A percentile compares a stretch with the other conserved stretches of the same genome.
phyloP scores from a whole-genome alignment of 106 monocot species.

The Phalaenopsis equestris region DNA sequence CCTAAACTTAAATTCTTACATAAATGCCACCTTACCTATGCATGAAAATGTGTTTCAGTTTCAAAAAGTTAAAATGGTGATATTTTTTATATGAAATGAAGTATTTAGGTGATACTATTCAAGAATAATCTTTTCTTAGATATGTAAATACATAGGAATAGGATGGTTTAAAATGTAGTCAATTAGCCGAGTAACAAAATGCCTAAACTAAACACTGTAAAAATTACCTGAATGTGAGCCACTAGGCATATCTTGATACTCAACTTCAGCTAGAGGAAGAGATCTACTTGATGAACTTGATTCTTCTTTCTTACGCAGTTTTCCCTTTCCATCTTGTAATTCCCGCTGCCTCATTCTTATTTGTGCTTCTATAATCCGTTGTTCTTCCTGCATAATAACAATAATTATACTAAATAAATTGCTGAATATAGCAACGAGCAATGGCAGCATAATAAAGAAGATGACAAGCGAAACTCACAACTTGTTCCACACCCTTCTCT shows the following conservation, averaged over 20 bases:
- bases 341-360: constrained; percentile 77
- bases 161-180: not conserved
- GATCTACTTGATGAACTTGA: constrained; percentile 27
- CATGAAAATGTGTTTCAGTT: too few relatives aligned
- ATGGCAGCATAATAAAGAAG: not conserved
- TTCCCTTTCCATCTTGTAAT: constrained; percentile 51
- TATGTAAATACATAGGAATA: too few relatives aligned
- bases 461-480: constrained; percentile 37
- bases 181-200: not conserved
- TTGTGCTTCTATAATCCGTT: constrained; percentile 83
- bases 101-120: too few relatives aligned
- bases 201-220: not conserved
- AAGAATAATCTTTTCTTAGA: too few relatives aligned
- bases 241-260: constrained; percentile 25
- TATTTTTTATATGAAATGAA: too few relatives aligned
- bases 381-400: constrained; percentile 58
- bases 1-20: too few relatives aligned
- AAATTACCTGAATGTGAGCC: constrained; percentile 31
- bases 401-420: not conserved
- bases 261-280: constrained; percentile 25
- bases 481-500: constrained; percentile 69
- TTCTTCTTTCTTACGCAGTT: constrained; percentile 38
- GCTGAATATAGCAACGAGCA: not conserved
- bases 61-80: too few relatives aligned
- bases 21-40: too few relatives aligned